Conservation (phyloP, 2,329 filamentous ascomycete species). For the Ophiobolus disseminans region DNA sequence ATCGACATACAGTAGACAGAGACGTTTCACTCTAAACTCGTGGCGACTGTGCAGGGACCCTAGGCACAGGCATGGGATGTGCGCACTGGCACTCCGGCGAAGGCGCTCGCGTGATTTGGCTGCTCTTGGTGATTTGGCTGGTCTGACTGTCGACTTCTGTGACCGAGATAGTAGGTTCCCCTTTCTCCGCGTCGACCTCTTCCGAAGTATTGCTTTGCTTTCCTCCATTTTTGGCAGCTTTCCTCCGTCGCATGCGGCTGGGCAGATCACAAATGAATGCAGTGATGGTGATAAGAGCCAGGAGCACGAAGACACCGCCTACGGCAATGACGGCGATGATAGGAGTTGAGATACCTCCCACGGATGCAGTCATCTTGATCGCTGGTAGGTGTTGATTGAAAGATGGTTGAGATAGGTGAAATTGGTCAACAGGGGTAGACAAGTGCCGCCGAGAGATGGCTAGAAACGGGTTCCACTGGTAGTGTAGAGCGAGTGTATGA, state of each 20-base stretch:
- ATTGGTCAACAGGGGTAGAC: background rate
- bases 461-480: background rate
- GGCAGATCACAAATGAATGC: constrained; percentile 18
- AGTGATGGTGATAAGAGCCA: constrained; percentile 14
- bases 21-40: background rate
- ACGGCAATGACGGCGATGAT: constrained; percentile 18
- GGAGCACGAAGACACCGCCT: constrained; percentile 13
- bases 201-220: constrained; percentile 6
- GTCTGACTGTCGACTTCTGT: constrained; percentile 8
- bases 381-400: background rate
- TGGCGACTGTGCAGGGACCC: background rate
- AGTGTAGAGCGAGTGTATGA: background rate
- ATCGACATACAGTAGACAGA: background rate
- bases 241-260: constrained; percentile 12
- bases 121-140: constrained; percentile 11
- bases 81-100: constrained; percentile 13
- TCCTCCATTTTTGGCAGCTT: constrained; percentile 8
- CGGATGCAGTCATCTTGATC: constrained; percentile 4
- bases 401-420: background rate
- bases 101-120: constrained; percentile 6
- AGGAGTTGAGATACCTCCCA: constrained; percentile 14
- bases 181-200: constrained; percentile 11
- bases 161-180: constrained; percentile 8
- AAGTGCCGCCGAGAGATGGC: background rate
- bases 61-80: constrained; percentile 5